phyloP scores from a whole-genome alignment of 139 green algal species.

The Chlorella ohadii region DNA sequence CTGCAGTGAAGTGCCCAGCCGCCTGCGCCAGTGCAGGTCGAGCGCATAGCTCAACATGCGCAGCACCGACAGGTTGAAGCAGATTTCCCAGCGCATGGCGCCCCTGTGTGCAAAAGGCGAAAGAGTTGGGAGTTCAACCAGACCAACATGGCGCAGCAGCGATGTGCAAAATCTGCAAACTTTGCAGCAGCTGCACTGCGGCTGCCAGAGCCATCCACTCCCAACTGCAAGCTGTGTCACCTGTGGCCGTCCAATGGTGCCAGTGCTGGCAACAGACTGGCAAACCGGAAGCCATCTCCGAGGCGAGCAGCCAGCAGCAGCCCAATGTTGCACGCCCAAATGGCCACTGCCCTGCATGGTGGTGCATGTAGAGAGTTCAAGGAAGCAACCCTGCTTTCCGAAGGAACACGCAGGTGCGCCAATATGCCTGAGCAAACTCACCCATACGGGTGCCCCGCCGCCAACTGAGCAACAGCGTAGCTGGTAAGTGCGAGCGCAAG shows the following conservation, averaged over 20 bases:
- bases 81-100: conserved; percentile 88
- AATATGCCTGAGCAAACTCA: conserved; percentile 1
- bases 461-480: conserved; percentile 38
- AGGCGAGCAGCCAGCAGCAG: conserved; percentile 61
- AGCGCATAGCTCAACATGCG: conserved; percentile 85
- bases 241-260: conserved; percentile 62
- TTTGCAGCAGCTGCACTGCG: neutral
- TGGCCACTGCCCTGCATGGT: conserved; percentile 40
- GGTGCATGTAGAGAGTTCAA: no score
- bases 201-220: no score
- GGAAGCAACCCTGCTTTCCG: no score
- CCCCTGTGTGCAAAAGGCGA: conserved; percentile 34
- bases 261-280: neutral
- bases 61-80: conserved; percentile 90
- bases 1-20: neutral
- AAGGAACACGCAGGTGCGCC: neutral
- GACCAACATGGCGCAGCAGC: no score
- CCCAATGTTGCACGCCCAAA: conserved; percentile 65
- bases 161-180: no score
- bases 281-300: conserved; percentile 56
- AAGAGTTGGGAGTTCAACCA: no score
- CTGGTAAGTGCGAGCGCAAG: conserved; percentile 42
- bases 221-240: neutral
- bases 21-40: conserved; percentile 78
- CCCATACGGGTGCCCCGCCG: conserved; percentile 18